A percentile compares a stretch with the other conserved stretches of the same genome.
Conservation (phyloP, 352 stramenopile genomes). For the Globisporangium sylvaticum region DNA sequence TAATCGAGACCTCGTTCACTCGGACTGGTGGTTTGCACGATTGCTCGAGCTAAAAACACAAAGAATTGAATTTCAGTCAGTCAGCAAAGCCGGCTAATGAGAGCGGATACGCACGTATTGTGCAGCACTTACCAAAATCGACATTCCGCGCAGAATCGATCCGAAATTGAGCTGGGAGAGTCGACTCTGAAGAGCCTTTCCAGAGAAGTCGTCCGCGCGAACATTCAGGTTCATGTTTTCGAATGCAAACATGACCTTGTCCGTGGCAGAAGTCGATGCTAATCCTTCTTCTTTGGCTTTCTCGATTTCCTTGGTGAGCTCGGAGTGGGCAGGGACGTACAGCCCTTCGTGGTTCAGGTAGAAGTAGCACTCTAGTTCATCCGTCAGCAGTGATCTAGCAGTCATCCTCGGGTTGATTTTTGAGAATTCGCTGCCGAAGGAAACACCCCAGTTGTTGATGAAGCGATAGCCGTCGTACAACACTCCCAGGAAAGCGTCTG, state of each 20-base stretch:
- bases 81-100: background rate
- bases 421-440: constrained; percentile 57
- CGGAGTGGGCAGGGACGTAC: constrained; percentile 45
- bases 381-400: constrained; percentile 35
- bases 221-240: constrained; percentile 77
- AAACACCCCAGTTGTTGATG: constrained; percentile 58
- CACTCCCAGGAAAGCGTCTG: constrained; percentile 53
- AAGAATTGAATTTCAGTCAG: constrained; percentile 6
- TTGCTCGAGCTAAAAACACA: constrained; percentile 43
- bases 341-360: constrained; percentile 66
- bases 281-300: constrained; percentile 41
- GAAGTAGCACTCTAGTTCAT: constrained; percentile 45
- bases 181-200: constrained; percentile 35
- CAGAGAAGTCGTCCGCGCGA: constrained; percentile 52
- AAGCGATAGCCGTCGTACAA: constrained; percentile 71
- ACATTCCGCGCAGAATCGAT: constrained; percentile 46
- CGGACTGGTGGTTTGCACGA: constrained; percentile 62
- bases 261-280: constrained; percentile 37
- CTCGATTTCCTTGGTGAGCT: constrained; percentile 62
- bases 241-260: constrained; percentile 64
- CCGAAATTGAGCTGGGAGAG: constrained; percentile 60
- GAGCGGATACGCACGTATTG: background rate
- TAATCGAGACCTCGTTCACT: constrained; percentile 56
- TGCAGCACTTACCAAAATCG: constrained; percentile 47
- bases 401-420: constrained; percentile 67